These are phyloP conservation scores for Microsporum canis DNA, from an alignment of 2,329 filamentous ascomycete species.

Conservation along the genomic window DNA sequence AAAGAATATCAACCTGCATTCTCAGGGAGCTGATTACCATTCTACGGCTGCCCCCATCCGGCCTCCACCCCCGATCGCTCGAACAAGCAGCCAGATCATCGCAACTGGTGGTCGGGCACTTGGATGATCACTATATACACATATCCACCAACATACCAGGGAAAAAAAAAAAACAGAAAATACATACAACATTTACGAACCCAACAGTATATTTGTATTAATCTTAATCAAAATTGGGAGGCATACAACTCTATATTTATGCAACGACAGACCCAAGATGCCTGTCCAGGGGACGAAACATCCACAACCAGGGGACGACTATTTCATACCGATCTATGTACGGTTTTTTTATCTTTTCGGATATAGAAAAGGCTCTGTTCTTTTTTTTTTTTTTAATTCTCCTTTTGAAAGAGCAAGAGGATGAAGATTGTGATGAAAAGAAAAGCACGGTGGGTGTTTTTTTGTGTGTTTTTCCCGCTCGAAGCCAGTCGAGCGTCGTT, in stretches of 20 bases:
- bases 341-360: conserved; percentile 3
- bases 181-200: neutral
- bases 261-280: neutral
- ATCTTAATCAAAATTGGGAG: conserved; percentile 3
- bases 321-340: neutral
- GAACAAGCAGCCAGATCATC: conserved; percentile 31
- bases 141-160: neutral
- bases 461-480: neutral
- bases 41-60: conserved; percentile 22
- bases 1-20: conserved; percentile 20
- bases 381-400: neutral
- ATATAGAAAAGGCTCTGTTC: neutral
- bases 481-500: neutral
- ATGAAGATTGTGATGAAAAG: neutral
- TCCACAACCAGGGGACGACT: neutral
- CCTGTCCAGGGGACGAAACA: neutral
- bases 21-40: conserved; percentile 24
- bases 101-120: conserved; percentile 32
- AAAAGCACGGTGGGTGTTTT: neutral
- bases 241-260: neutral
- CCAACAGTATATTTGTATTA: neutral
- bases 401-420: neutral
- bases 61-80: conserved; percentile 23
- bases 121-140: conserved; percentile 17
- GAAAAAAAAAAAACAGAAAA: neutral